Evolutionary conservation across 805 yeast species (phyloP).

Genomic region (Geotrichum ghanense): DNA sequence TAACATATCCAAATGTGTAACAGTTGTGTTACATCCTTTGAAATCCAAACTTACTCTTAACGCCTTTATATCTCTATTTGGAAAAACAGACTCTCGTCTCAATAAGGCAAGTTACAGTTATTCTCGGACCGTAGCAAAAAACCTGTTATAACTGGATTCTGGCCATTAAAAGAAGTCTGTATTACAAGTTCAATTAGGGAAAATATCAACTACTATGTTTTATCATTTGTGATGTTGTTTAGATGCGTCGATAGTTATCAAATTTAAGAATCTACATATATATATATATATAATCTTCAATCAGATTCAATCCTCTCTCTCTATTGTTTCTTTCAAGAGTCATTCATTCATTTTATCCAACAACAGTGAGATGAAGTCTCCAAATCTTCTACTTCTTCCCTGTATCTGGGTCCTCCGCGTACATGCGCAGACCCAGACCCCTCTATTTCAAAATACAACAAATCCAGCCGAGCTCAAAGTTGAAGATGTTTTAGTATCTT

Average conservation of each 20-base stretch:
- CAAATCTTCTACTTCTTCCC: background rate
- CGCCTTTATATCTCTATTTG: too few relatives aligned
- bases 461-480: background rate
- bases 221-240: background rate
- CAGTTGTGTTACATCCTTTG: too few relatives aligned
- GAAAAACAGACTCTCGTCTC: too few relatives aligned
- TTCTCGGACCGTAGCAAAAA: too few relatives aligned
- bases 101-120: too few relatives aligned
- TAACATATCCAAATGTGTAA: too few relatives aligned
- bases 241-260: background rate
- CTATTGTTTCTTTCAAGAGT: background rate
- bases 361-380: background rate
- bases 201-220: background rate
- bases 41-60: too few relatives aligned
- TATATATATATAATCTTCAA: background rate
- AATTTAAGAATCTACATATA: too few relatives aligned
- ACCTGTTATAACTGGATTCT: too few relatives aligned
- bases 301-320: background rate
- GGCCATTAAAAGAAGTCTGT: too few relatives aligned
- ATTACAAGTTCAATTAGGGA: background rate
- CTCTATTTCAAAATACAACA: background rate
- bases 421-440: background rate
- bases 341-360: background rate
- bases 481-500: background rate
- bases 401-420: background rate